Base-by-base conservation (phyloP, 2,329 filamentous ascomycete genomes). In the Fusarium tjaetaba region DNA sequence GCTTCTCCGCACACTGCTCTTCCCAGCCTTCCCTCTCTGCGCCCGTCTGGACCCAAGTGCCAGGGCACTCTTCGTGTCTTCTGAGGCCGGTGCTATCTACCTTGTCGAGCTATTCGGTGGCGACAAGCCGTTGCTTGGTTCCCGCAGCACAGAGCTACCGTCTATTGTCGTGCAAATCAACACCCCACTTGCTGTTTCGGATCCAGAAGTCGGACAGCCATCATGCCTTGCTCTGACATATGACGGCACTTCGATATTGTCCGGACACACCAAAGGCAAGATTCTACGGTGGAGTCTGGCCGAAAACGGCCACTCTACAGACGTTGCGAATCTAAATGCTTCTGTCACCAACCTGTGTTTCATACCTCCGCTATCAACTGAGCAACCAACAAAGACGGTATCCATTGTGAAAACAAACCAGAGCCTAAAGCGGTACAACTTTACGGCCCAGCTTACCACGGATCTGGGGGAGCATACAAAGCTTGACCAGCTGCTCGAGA, bases 281-380 rank as follows among this genome's bases (percentile, higher is more conserved):
- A 88, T 98, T 45, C 85, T 94, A 38, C 87, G 88, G 61, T 98
- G 96, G 96, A 94, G 94, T 79, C 87, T 96, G 32, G 90, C 90
- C 42, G 91, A 91, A 73, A 89, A 90, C 68, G 90, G 89, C 67
- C 92, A 93, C 70, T 88, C 89, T 3, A 88, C 90, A 7, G 90
- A 92, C 59, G 79, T 96, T 52, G 87, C 89, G 5, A 93, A 92
- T 66, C 87, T 97, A 65, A 94, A 94, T 61, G 93, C 94, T 7
- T 91, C 94, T 24, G 91, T 97, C 39, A 96, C 94, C 16, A 97
- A 97, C 76, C 79, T 98, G 30, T 80, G 87, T n/a, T 93, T 96
- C 82, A 85, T 94, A 34, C 88, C 90, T 15, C 90, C 93, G 84
- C 68, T 86, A 86, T 76, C 80, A 83, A 70, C 76, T 26, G 65